Evolutionary conservation across 352 stramenopile genomes (phyloP).

Genomic region (Globisporangium splendens): DNA sequence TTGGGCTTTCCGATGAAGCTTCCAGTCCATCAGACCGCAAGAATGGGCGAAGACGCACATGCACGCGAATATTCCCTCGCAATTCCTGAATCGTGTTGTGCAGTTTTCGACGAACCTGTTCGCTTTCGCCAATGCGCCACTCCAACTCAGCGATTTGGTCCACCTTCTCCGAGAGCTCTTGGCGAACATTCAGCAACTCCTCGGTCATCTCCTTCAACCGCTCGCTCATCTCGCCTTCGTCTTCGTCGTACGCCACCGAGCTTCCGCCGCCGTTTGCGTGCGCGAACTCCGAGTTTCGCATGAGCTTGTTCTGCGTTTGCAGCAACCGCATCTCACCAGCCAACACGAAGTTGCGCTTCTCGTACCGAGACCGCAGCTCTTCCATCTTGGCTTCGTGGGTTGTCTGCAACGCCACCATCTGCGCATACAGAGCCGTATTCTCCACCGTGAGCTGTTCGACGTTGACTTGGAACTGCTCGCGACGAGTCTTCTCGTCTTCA

Average conservation of each 20-base stretch:
- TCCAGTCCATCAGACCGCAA: conserved; percentile 79
- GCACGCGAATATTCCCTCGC: conserved; percentile 98
- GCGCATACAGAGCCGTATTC: conserved; percentile 81
- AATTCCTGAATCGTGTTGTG: conserved; percentile 99
- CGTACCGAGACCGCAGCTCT: conserved; percentile 58
- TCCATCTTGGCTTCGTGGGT: conserved; percentile 83
- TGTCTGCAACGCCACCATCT: conserved; percentile 83
- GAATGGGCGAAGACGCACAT: conserved; percentile 92
- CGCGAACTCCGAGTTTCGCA: conserved; percentile 42
- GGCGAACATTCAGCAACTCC: conserved; percentile 52
- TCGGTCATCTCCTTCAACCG: conserved; percentile 71
- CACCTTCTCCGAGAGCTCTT: conserved; percentile 59
- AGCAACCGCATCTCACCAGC: conserved; percentile 73
- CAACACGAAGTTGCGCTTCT: conserved; percentile 70
- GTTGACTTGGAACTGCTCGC: conserved; percentile 86
- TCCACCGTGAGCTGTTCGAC: conserved; percentile 83
- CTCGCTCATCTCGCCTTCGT: conserved; percentile 42
- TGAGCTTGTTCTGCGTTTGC: conserved; percentile 72
- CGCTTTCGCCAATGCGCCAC: conserved; percentile 50
- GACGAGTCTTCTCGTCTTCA: conserved; percentile 72
- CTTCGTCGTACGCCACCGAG: conserved; percentile 21
- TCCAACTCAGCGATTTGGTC: conserved; percentile 71
- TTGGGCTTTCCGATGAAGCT: conserved; percentile 35
- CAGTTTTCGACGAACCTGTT: conserved; percentile 89
- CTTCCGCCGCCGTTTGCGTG: conserved; percentile 3